Percentiles rank a stretch among this genome's conserved stretches.
Conservation (phyloP, 495 filamentous ascomycete genomes). For the Aspergillus ostianus region DNA sequence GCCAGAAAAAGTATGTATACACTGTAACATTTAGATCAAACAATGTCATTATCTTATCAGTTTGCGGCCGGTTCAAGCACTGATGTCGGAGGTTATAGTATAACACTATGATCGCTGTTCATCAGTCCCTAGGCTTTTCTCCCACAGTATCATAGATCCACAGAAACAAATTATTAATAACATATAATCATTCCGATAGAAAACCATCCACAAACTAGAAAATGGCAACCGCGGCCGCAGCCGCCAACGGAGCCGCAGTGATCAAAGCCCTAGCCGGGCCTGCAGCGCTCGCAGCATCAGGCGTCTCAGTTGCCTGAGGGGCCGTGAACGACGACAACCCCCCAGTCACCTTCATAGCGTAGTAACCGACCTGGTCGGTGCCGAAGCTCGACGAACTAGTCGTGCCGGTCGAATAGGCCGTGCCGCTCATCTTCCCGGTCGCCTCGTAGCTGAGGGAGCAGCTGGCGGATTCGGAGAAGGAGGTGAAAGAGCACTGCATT, state of each 20-base stretch:
- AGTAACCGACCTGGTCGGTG: not conserved
- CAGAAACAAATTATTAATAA: not conserved
- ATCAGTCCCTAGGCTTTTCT: not conserved
- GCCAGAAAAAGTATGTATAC: not conserved
- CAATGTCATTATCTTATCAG: no score
- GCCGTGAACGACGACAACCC: not conserved
- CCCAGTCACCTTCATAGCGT: not conserved
- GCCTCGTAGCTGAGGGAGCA: not conserved
- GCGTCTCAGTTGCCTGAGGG: constrained; percentile 6
- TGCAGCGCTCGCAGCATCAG: not conserved
- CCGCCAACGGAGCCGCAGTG: constrained; percentile 1
- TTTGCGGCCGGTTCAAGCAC: no score
- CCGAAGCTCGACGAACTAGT: not conserved
- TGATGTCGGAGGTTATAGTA: no score
- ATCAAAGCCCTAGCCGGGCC: not conserved
- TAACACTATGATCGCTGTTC: no score
- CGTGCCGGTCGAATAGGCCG: not conserved
- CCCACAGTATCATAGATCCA: not conserved
- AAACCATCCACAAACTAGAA: not conserved
- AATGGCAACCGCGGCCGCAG: constrained; percentile 6
- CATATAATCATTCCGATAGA: not conserved
- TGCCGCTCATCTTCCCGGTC: not conserved
- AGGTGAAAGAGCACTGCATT: not conserved
- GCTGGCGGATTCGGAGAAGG: not conserved
- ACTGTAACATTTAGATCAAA: no score